A percentile compares a stretch with the other conserved stretches of the same genome.
Conservation (phyloP, 768 basidiomycete species). For the Melanogaster broomeanus region DNA sequence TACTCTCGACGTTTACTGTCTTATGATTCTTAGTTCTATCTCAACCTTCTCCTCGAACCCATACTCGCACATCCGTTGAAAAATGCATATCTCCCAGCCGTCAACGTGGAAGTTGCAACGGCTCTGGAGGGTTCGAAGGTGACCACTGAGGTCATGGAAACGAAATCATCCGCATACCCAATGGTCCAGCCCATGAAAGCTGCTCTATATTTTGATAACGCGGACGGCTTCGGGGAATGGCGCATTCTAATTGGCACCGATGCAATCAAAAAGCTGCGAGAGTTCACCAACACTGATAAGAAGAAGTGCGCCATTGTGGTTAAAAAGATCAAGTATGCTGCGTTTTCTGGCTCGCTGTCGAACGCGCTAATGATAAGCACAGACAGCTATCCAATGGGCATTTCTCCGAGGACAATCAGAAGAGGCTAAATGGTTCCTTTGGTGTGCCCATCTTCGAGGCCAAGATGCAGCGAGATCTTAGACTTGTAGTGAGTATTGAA, state of each 20-base stretch:
- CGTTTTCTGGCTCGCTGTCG: not conserved
- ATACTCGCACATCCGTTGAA: constrained; percentile 9
- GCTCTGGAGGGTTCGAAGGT: not conserved
- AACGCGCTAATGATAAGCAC: not conserved
- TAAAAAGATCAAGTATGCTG: constrained; percentile 66
- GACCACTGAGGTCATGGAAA: constrained; percentile 1
- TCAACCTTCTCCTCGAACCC: constrained; percentile 20
- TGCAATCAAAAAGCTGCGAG: constrained; percentile 51
- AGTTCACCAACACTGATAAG: constrained; percentile 44
- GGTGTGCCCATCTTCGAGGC: constrained; percentile 68
- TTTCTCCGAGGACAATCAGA: constrained; percentile 71
- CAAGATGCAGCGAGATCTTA: constrained; percentile 56
- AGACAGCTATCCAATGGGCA: constrained; percentile 72
- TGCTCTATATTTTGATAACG: constrained; percentile 59
- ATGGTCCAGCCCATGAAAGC: constrained; percentile 60
- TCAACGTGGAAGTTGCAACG: not conserved
- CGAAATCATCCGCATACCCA: constrained; percentile 37
- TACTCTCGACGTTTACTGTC: not conserved
- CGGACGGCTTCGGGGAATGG: constrained; percentile 67
- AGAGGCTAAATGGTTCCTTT: constrained; percentile 47
- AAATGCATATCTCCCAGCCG: constrained; percentile 8
- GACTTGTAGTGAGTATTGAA: constrained; percentile 46
- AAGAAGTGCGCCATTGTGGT: constrained; percentile 54
- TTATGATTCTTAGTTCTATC: constrained; percentile 23
- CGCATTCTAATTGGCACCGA: constrained; percentile 53